Conservation (phyloP, 257 asterid genomes). For the Solanum rostratum region DNA sequence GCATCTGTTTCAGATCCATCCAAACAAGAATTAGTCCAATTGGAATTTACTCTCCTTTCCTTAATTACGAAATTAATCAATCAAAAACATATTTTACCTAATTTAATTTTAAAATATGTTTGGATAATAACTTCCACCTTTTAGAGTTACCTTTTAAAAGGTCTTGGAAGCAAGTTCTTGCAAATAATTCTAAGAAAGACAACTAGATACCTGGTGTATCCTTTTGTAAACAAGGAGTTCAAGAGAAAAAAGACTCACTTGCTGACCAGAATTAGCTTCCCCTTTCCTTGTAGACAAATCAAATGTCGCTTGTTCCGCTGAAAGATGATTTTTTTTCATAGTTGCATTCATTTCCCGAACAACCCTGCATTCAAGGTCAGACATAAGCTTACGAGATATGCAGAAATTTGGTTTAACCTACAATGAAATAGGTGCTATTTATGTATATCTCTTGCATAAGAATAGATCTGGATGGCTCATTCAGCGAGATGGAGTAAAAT, state of each 20-base stretch:
- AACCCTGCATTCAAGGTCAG: conserved; percentile 48
- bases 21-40: not conserved
- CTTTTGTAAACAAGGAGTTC: not conserved
- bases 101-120: not conserved
- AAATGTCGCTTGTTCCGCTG: conserved; percentile 37
- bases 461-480: not conserved
- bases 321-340: conserved; percentile 45
- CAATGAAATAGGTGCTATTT: not conserved
- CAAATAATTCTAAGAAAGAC: not conserved
- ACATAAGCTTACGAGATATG: conserved; percentile 5
- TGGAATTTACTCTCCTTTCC: not conserved
- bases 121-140: not conserved
- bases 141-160: not conserved
- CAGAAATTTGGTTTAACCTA: not conserved
- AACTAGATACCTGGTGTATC: not conserved
- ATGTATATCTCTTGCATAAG: not conserved
- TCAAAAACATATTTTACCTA: not conserved
- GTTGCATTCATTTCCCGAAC: conserved; percentile 73
- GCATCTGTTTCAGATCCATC: not conserved
- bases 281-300: conserved; percentile 46
- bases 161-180: not conserved
- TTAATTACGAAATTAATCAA: not conserved
- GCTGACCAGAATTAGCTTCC: conserved; percentile 46
- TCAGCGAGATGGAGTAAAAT: not conserved
- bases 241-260: conserved; percentile 43